phyloP scores from a whole-genome alignment of 768 basidiomycete species.

The Agrocybe praecox region DNA sequence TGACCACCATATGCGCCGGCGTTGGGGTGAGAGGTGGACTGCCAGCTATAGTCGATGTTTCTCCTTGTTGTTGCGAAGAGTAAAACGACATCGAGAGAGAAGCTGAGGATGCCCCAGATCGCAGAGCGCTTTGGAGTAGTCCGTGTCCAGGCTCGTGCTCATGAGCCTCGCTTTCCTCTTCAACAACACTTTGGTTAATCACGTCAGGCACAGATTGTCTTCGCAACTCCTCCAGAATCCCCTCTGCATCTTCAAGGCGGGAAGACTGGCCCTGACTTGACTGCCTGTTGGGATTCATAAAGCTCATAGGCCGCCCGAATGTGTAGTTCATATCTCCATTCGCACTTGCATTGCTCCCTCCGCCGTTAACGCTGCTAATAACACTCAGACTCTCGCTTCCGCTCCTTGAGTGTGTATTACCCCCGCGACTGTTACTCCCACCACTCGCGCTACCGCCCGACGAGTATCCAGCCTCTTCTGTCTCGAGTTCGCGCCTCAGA shows the following conservation, averaged over 20 bases:
- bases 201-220: background rate
- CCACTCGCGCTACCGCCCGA: conserved; percentile 22
- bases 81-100: conserved; percentile 16
- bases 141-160: background rate
- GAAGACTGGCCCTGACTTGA: conserved; percentile 16
- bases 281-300: conserved; percentile 33
- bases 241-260: conserved; percentile 17
- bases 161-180: background rate
- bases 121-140: background rate
- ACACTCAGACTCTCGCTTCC: conserved; percentile 55
- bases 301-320: conserved; percentile 63
- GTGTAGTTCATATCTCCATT: conserved; percentile 69
- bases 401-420: conserved; percentile 44
- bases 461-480: conserved; percentile 27
- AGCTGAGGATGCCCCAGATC: conserved; percentile 12
- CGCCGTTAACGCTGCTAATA: conserved; percentile 14
- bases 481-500: conserved; percentile 10
- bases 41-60: background rate
- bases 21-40: background rate
- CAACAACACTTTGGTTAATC: background rate
- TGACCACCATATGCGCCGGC: background rate
- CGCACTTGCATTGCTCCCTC: background rate
- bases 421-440: background rate
- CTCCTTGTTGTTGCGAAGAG: background rate
- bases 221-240: background rate